Evolutionary conservation across 805 yeast genomes (phyloP).

Genomic region (Saccharomycopsis amapae): DNA sequence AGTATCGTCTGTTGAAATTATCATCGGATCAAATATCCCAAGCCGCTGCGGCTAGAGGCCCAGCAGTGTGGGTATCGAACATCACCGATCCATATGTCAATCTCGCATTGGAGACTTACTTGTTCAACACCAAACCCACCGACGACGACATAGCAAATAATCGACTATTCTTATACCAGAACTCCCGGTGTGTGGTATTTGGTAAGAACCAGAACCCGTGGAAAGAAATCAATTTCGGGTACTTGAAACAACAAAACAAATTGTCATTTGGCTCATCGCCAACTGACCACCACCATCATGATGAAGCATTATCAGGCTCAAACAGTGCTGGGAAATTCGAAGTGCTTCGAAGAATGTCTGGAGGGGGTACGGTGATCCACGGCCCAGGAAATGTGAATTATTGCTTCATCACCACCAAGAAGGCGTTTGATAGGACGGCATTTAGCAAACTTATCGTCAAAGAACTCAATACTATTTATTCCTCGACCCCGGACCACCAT

Average conservation of each 20-base stretch:
- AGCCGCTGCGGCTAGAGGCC: constrained; percentile 5
- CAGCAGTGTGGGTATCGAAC: constrained; percentile 43
- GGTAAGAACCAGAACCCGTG: constrained; percentile 97
- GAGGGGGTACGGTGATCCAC: constrained; percentile 97
- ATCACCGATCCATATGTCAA: constrained; percentile 65
- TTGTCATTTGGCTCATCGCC: not conserved
- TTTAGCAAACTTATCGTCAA: constrained; percentile 44
- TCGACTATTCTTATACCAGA: constrained; percentile 65
- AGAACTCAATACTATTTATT: constrained; percentile 27
- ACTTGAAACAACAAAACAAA: constrained; percentile 8
- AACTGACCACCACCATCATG: not conserved
- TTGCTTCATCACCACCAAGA: constrained; percentile 66
- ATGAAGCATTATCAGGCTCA: not conserved
- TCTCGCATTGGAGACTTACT: constrained; percentile 72
- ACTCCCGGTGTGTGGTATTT: constrained; percentile 80
- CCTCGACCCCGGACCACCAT: constrained; percentile 7
- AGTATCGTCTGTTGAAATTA: too few species aligned
- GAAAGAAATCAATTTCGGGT: constrained; percentile 67
- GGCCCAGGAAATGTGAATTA: constrained; percentile 85
- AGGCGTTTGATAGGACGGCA: constrained; percentile 52
- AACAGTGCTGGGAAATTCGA: constrained; percentile 48
- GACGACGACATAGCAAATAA: constrained; percentile 22
- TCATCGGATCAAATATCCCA: too few species aligned
- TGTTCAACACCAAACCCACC: constrained; percentile 41
- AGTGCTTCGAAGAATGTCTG: constrained; percentile 70